phyloP scores from a whole-genome alignment of 2,329 filamentous ascomycete species.

The Claviceps purpurea region DNA sequence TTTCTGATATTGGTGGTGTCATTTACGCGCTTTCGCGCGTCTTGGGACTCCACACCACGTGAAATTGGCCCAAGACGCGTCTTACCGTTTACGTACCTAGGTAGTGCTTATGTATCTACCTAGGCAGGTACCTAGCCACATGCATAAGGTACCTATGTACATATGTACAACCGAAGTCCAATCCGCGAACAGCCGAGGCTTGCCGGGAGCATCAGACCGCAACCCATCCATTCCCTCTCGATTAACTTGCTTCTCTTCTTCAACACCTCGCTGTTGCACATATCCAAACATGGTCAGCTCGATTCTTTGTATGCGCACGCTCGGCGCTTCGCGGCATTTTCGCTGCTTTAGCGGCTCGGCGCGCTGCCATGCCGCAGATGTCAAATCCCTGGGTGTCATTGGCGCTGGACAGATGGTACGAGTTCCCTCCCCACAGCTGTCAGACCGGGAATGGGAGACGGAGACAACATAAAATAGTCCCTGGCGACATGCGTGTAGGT shows the following conservation, averaged over 20 bases:
- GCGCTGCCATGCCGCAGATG: slow-evolving; percentile 48
- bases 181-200: slow-evolving; percentile 27
- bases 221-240: slow-evolving; percentile 5
- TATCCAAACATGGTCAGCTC: slow-evolving; percentile 24
- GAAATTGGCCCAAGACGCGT: too few species aligned
- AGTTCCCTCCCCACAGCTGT: slow-evolving; percentile 12
- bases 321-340: slow-evolving; percentile 24
- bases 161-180: neutral
- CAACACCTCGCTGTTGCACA: slow-evolving; percentile 1
- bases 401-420: slow-evolving; percentile 91
- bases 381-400: slow-evolving; percentile 82
- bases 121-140: too few species aligned
- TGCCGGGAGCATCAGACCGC: slow-evolving; percentile 17
- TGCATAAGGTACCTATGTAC: neutral
- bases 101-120: too few species aligned
- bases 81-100: too few species aligned
- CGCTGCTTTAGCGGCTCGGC: slow-evolving; percentile 59
- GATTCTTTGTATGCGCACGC: slow-evolving; percentile 24
- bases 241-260: neutral
- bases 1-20: neutral
- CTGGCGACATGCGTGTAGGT: neutral
- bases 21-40: slow-evolving; percentile 10
- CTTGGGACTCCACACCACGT: too few species aligned
- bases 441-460: slow-evolving; percentile 1
- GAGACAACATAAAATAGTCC: neutral